phyloP scores from a whole-genome alignment of 2,329 filamentous ascomycete species.

The Mariannaea elegans region DNA sequence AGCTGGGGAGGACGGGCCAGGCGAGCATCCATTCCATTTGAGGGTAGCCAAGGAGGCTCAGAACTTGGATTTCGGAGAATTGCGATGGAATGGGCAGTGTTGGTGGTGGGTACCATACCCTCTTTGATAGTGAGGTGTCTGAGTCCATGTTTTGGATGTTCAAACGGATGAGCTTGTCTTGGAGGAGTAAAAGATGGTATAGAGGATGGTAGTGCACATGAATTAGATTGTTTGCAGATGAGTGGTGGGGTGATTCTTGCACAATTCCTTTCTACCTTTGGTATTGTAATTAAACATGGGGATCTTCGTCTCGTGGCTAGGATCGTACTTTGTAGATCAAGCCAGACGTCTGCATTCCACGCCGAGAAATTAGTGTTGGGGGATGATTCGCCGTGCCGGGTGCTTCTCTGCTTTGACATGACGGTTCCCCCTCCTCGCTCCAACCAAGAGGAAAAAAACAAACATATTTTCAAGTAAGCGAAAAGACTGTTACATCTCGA shows the following conservation, averaged over 20 bases:
- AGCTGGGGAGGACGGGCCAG: background rate
- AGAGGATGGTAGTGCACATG: background rate
- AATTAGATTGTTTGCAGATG: too few species aligned
- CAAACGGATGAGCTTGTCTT: background rate
- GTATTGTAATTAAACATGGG: too few species aligned
- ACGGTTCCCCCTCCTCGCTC: too few species aligned
- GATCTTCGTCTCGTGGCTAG: too few species aligned
- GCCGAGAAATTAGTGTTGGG: too few species aligned
- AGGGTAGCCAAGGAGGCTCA: background rate
- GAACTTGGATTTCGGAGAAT: constrained; percentile 12
- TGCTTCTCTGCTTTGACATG: too few species aligned
- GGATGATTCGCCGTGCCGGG: too few species aligned
- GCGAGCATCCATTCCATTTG: background rate
- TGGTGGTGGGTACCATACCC: background rate
- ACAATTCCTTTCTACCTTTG: too few species aligned
- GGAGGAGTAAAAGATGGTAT: background rate
- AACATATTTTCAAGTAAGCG: background rate
- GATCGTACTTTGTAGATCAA: too few species aligned
- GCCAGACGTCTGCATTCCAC: too few species aligned
- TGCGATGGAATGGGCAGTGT: background rate
- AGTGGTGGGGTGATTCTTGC: too few species aligned
- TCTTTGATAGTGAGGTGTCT: background rate
- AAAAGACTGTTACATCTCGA: background rate
- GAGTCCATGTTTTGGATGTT: background rate
- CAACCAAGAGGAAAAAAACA: too few species aligned